Evolutionary conservation across 495 filamentous ascomycete genomes (phyloP), one percentile per base, ranked within the genome.

Genomic region (Xylaria flabelliformis): DNA sequence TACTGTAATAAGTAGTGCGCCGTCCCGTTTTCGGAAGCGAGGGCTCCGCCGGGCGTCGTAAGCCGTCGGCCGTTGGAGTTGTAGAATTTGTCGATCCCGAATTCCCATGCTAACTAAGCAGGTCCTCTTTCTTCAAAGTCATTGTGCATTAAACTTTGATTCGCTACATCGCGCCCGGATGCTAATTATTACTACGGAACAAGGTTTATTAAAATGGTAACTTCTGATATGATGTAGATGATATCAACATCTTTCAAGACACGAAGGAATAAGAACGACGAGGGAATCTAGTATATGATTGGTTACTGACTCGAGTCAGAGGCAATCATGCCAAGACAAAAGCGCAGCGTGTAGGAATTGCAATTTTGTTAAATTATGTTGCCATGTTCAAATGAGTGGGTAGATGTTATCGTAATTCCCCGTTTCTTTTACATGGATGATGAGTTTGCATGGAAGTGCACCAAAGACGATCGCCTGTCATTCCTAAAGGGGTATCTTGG

Each of bases 321-420:
- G 42, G 32, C 48, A 29, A 13, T 32, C 1, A 48, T 3, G 62
- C 62, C 44, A 64, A 48, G 24, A 44, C 39, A 21, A 29, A 29
- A 15, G 62, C 26, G 42, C 42, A 24, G 29, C n/a, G 26, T 4
- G 19, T 4, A 12, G 42, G 51, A 36, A 50, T 67, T 67, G 64
- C 64, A 67, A 67, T 67, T 67, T 67, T 48, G 12, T 55, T 21
- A 21, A 39, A 32, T 36, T 67, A 55, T 67, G 64, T 67, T 67
- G 64, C 64, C 32, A 67, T 56, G 29, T 26, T 56, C 26, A 26
- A 26, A 17, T 29, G 53, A 17, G 50, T 53, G 53, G 53, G 26
- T 26, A 29, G 53, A 56, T 12, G 53, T 29, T 13, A 9, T 56
- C 53, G 26, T 56, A 29, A 61, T 61, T 19, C 32, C 7, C 58